These are phyloP conservation scores for Lentinula guzmanii DNA, from an alignment of 768 basidiomycete genomes.

Conservation along the genomic window DNA sequence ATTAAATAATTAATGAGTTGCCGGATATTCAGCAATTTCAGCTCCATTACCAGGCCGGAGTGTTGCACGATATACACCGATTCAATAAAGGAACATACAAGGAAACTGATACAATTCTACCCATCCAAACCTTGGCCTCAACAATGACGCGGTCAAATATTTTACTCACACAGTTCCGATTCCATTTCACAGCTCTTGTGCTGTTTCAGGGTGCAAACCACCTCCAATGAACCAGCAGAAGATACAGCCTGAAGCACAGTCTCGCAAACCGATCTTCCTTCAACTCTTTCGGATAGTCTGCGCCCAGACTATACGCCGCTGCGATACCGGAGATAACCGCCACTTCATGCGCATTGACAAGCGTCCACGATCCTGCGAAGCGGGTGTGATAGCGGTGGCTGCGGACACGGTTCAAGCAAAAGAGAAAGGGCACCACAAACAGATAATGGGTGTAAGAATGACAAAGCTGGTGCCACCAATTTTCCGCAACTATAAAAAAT, in stretches of 20 bases:
- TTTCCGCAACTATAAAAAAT: slow-evolving; percentile 16
- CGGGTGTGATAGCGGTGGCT: slow-evolving; percentile 22
- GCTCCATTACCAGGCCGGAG: too few species aligned
- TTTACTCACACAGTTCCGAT: not conserved
- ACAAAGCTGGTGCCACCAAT: slow-evolving; percentile 39
- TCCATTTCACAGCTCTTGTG: not conserved
- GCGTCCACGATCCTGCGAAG: slow-evolving; percentile 25
- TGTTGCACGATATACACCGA: too few species aligned
- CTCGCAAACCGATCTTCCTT: not conserved
- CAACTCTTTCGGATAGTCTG: slow-evolving; percentile 17
- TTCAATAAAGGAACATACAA: too few species aligned
- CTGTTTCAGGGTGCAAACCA: not conserved
- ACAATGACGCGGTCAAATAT: not conserved
- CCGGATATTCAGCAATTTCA: too few species aligned
- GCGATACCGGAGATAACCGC: slow-evolving; percentile 35
- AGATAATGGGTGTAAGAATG: slow-evolving; percentile 36
- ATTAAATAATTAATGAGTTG: too few species aligned
- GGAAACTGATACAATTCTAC: too few species aligned
- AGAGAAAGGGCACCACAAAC: slow-evolving; percentile 30
- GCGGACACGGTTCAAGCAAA: slow-evolving; percentile 25
- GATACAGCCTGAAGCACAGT: slow-evolving; percentile 9
- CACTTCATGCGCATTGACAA: slow-evolving; percentile 29
- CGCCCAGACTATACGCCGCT: slow-evolving; percentile 29
- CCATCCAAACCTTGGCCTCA: too few species aligned
- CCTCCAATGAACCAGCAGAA: not conserved